Conservation (phyloP, 2,329 filamentous ascomycete species). For the Moelleriella libera region DNA sequence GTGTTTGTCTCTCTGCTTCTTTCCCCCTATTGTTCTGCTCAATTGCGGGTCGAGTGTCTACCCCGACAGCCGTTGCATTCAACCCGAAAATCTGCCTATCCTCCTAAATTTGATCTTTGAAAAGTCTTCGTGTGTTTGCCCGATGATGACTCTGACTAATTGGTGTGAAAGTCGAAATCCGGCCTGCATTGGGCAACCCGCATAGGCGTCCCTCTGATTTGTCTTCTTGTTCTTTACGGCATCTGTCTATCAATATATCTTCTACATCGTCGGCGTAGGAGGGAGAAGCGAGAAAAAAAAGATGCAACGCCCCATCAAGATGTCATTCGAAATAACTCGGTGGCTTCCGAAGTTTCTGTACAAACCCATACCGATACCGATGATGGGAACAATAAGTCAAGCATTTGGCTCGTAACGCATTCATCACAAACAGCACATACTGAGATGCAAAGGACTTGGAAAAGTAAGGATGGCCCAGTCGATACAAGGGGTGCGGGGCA, state of each 20-base stretch:
- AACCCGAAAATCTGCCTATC: background rate
- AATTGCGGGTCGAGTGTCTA: background rate
- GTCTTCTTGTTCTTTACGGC: conserved; percentile 15
- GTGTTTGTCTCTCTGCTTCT: background rate
- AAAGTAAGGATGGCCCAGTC: background rate
- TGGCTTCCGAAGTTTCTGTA: conserved; percentile 10
- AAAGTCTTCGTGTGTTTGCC: too few relatives aligned
- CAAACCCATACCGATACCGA: conserved; percentile 9
- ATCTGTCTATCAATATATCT: conserved; percentile 14
- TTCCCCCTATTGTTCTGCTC: background rate
- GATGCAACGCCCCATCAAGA: conserved; percentile 6
- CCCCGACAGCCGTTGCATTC: background rate
- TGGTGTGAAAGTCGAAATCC: conserved; percentile 6
- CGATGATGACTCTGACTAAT: too few relatives aligned
- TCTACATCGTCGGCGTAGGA: conserved; percentile 13
- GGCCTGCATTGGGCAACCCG: conserved; percentile 13
- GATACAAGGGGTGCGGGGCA: background rate
- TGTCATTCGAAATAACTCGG: conserved; percentile 8
- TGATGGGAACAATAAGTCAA: conserved; percentile 6
- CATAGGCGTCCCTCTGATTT: conserved; percentile 15
- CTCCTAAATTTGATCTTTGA: background rate
- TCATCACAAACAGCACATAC: background rate
- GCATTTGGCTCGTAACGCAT: conserved; percentile 3
- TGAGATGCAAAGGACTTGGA: background rate
- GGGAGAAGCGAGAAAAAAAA: conserved; percentile 8